Base-by-base conservation (phyloP, 1,284 basidiomycete genomes). In the Melampsora allii-populina region DNA sequence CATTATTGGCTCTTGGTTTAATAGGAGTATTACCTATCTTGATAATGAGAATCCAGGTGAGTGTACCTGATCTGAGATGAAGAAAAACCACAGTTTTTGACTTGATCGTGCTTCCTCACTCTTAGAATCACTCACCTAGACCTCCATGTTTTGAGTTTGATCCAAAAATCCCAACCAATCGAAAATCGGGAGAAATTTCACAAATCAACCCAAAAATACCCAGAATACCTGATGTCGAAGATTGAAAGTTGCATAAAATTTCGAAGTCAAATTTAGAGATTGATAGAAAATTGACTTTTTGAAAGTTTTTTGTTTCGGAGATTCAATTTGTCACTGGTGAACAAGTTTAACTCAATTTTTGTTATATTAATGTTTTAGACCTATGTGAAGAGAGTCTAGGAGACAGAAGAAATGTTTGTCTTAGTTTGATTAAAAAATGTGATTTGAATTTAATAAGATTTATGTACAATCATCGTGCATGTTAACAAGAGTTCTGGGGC, bases 41-140 rank as follows among this genome's bases (percentile, higher is more conserved):
- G 19, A 27, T 65, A 9, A 58, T 74, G 5, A 65, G 71, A n/a
- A 39, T 74, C n/a, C 36, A 74, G 50, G 71, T 74, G 6, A 73
- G 69, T 66, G 14, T 17, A 63, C 50, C 3, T n/a, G 48, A 24
- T 50, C 9, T 50, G 5, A 50, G 19, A 50, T n/a, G 12, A 50
- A 4, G 5, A 6, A 24, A 50, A 50, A 6, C 14, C 48, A 14
- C 5, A 14, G 5, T 50, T 19, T n/a, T 50, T 6, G 5, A 24
- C 6, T 24, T 14, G 19, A 24, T n/a, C 14, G 24, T 50, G 5
- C 24, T 14, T 50, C 19, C 12, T n/a, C 14, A n/a, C 48, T 6
- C 14, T n/a, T 50, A 50, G 48, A 24, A 50, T 50, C 48, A 19
- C 24, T 50, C 48, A 50, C 48, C 5, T 24, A 24, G 19, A 24